These are phyloP conservation scores for Omphalotus olearius DNA, from an alignment of 1,284 basidiomycete genomes.

Conservation along the genomic window DNA sequence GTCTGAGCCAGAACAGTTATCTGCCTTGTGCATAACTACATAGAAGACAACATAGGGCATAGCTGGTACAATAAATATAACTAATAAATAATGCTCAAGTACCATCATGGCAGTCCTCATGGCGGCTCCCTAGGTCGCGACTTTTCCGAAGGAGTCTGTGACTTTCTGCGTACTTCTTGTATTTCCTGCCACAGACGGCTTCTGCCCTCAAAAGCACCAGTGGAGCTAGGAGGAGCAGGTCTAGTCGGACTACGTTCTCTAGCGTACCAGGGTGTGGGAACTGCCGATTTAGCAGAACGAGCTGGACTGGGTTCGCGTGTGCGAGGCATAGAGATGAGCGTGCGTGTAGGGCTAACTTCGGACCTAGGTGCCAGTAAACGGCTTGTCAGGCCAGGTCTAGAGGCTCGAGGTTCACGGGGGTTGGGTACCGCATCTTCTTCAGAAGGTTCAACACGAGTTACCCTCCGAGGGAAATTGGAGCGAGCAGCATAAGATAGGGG, in stretches of 20 bases:
- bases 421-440: conserved; percentile 24
- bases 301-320: conserved; percentile 34
- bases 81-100: conserved; percentile 26
- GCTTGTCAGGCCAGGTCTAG: not conserved
- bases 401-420: conserved; percentile 11
- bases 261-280: conserved; percentile 13
- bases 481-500: conserved; percentile 16
- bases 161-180: conserved; percentile 44
- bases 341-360: conserved; percentile 13
- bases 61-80: conserved; percentile 16
- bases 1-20: not conserved
- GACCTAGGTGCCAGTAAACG: conserved; percentile 13
- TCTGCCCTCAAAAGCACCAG: conserved; percentile 32
- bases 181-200: conserved; percentile 58
- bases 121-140: conserved; percentile 33
- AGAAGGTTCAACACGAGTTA: conserved; percentile 25
- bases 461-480: conserved; percentile 27
- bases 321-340: conserved; percentile 24
- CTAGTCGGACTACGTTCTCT: conserved; percentile 28
- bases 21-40: not conserved
- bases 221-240: conserved; percentile 21
- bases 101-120: conserved; percentile 21
- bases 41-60: not conserved
- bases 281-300: conserved; percentile 29
- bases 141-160: conserved; percentile 39